Evolutionary conservation across 768 basidiomycete species (phyloP).

Genomic region (Mycena leptocephala): DNA sequence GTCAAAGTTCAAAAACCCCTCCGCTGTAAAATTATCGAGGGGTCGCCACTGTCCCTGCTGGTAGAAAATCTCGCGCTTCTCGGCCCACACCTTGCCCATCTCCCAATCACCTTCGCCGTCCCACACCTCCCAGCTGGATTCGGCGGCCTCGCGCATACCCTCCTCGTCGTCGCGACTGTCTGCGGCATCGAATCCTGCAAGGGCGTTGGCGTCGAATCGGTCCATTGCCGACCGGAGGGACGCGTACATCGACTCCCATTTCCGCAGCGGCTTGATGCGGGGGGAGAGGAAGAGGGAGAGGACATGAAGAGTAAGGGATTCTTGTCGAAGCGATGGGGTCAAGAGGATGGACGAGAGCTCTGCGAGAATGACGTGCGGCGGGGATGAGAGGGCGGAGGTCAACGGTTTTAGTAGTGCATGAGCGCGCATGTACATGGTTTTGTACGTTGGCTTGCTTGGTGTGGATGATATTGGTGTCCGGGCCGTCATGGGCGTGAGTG

Average conservation of each 20-base stretch:
- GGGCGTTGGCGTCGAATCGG: slow-evolving; percentile 87
- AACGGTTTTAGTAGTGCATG: slow-evolving; percentile 77
- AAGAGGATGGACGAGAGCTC: slow-evolving; percentile 64
- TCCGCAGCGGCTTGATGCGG: slow-evolving; percentile 77
- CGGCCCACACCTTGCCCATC: slow-evolving; percentile 95
- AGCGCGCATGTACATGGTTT: slow-evolving; percentile 76
- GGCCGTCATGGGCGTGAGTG: slow-evolving; percentile 19
- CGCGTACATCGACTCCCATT: slow-evolving; percentile 74
- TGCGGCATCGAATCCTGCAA: slow-evolving; percentile 92
- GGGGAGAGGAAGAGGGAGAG: slow-evolving; percentile 85
- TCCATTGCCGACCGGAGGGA: slow-evolving; percentile 87
- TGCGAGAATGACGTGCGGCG: slow-evolving; percentile 80
- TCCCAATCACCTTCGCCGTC: slow-evolving; percentile 83
- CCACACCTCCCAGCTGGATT: slow-evolving; percentile 91
- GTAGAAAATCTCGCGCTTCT: slow-evolving; percentile 96
- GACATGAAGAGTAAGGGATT: slow-evolving; percentile 80
- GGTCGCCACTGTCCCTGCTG: slow-evolving; percentile 87
- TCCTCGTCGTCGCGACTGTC: slow-evolving; percentile 82
- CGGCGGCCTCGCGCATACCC: slow-evolving; percentile 87
- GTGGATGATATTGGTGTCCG: slow-evolving; percentile 41
- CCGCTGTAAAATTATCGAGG: slow-evolving; percentile 81
- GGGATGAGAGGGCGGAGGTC: slow-evolving; percentile 68
- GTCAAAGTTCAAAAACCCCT: slow-evolving; percentile 85
- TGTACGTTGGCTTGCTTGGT: slow-evolving; percentile 58
- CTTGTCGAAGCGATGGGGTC: slow-evolving; percentile 62